A percentile compares a stretch with the other conserved stretches of the same genome.
phyloP scores from a whole-genome alignment of 345 rosid genomes.

The Gossypium bickii region DNA sequence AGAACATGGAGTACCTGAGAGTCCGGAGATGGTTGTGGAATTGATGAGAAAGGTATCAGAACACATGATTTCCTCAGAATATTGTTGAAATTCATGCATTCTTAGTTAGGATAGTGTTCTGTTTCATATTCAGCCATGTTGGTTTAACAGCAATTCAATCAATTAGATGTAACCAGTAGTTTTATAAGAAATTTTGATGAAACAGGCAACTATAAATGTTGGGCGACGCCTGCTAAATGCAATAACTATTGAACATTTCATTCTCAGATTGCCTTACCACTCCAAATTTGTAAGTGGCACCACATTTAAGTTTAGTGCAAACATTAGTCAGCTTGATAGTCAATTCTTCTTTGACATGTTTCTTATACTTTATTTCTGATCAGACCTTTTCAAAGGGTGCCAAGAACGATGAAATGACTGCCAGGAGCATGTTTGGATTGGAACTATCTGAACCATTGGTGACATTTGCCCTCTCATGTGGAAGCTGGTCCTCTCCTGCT shows the following conservation, averaged over 20 bases:
- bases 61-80: not conserved
- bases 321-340: not conserved
- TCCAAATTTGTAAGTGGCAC: constrained; percentile 53
- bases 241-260: constrained; percentile 76
- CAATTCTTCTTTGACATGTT: constrained; percentile 1
- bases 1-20: constrained; percentile 69
- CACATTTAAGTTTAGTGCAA: constrained; percentile 17
- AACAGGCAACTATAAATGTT: constrained; percentile 69
- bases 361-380: constrained; percentile 14
- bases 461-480: constrained; percentile 81
- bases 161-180: not conserved
- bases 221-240: constrained; percentile 68
- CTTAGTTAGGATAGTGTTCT: not conserved
- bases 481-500: constrained; percentile 97
- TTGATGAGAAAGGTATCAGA: constrained; percentile 59
- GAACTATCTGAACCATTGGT: constrained; percentile 80
- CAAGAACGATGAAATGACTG: constrained; percentile 57
- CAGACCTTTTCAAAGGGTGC: constrained; percentile 44
- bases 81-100: not conserved
- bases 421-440: constrained; percentile 57
- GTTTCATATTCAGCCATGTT: constrained; percentile 1
- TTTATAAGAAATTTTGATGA: constrained; percentile 1
- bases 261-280: constrained; percentile 69
- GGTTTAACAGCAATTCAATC: not conserved
- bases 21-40: constrained; percentile 52